A percentile compares a stretch with the other conserved stretches of the same genome.
phyloP scores from a whole-genome alignment of 2,329 filamentous ascomycete species.

The Xylaria digitata region DNA sequence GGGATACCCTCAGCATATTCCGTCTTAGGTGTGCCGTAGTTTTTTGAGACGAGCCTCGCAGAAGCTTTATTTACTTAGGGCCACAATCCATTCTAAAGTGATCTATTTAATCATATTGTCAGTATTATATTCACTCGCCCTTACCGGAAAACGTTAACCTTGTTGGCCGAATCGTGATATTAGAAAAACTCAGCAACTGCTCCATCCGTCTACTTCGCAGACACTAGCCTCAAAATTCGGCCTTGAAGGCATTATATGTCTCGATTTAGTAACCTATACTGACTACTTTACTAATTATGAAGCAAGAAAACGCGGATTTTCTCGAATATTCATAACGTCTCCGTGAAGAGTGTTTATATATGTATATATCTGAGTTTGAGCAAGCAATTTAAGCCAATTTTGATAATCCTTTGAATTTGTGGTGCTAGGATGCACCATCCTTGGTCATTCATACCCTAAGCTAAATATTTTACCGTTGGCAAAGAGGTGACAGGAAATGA shows the following conservation, averaged over 20 bases:
- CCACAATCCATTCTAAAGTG: too few relatives aligned
- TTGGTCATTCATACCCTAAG: constrained; percentile 33
- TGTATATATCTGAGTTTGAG: constrained; percentile 53
- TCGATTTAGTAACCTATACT: too few relatives aligned
- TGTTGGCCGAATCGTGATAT: constrained; percentile 4
- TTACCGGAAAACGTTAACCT: not conserved
- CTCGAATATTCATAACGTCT: constrained; percentile 46
- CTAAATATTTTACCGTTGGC: constrained; percentile 44
- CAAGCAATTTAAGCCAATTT: constrained; percentile 48
- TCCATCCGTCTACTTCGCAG: not conserved
- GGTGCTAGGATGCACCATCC: constrained; percentile 43
- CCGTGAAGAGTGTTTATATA: constrained; percentile 33
- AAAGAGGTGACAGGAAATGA: constrained; percentile 47
- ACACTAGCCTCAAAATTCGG: constrained; percentile 7
- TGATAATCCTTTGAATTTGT: constrained; percentile 45
- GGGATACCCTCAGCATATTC: not conserved
- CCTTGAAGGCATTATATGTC: constrained; percentile 13
- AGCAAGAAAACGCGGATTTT: constrained; percentile 51
- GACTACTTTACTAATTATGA: constrained; percentile 17
- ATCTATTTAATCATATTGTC: too few relatives aligned
- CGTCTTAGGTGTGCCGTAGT: not conserved
- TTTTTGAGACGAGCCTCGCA: too few relatives aligned
- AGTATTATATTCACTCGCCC: too few relatives aligned
- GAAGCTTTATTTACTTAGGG: too few relatives aligned
- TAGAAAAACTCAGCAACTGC: constrained; percentile 2